phyloP scores from a whole-genome alignment of 345 rosid genomes.

The Arabidopsis thaliana region DNA sequence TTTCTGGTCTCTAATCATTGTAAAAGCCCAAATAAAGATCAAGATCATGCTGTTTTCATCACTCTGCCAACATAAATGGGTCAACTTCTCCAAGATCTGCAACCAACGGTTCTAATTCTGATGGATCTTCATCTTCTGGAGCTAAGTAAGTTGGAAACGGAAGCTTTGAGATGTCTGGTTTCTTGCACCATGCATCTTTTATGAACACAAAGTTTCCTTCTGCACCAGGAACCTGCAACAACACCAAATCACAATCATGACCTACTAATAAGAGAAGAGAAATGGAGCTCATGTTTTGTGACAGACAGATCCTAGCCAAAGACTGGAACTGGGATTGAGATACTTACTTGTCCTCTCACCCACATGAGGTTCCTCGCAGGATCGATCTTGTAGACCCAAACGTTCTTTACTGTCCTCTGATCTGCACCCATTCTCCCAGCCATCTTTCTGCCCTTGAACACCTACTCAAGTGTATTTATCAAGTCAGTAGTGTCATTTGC shows the following conservation, averaged over 20 bases:
- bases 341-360: conserved; percentile 94
- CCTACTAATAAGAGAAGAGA: conserved; percentile 14
- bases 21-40: conserved; percentile 18
- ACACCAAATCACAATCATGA: conserved; percentile 20
- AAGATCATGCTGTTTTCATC: conserved; percentile 34
- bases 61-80: conserved; percentile 84
- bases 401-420: conserved; percentile 89
- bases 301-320: neutral
- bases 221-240: conserved; percentile 85
- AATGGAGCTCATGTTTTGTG: conserved; percentile 3
- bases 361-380: conserved; percentile 89
- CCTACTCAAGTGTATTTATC: conserved; percentile 51
- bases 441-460: conserved; percentile 93
- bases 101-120: conserved; percentile 56
- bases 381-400: conserved; percentile 90
- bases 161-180: conserved; percentile 71
- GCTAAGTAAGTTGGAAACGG: conserved; percentile 90
- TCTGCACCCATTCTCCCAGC: conserved; percentile 95
- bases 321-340: conserved; percentile 19
- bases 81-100: conserved; percentile 90
- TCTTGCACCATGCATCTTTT: conserved; percentile 80
- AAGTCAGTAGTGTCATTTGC: conserved; percentile 22
- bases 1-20: conserved; percentile 28
- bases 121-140: conserved; percentile 62
- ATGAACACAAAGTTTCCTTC: conserved; percentile 89